Percentiles rank a stretch among this genome's conserved stretches.
phyloP scores from a whole-genome alignment of 768 basidiomycete genomes.

The Favolaschia claudopus region DNA sequence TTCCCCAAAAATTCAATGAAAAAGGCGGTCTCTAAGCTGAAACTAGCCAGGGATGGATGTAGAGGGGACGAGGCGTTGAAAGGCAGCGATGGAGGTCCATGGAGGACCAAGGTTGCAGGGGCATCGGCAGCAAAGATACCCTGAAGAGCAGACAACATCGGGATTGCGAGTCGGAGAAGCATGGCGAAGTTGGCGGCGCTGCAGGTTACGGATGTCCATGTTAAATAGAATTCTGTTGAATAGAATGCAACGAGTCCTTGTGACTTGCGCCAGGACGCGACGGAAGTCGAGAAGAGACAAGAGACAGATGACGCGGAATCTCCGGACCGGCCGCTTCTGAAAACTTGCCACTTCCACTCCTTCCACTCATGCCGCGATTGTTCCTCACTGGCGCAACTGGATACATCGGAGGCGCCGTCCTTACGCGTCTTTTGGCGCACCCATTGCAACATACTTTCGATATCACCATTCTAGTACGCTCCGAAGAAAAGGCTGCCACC shows the following conservation, averaged over 20 bases:
- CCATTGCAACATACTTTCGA: conserved; percentile 48
- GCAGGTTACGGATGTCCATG: no score
- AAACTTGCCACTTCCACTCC: background rate
- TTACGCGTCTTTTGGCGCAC: conserved; percentile 54
- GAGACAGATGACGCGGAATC: background rate
- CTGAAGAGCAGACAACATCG: background rate
- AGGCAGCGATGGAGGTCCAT: conserved; percentile 52
- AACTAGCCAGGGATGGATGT: conserved; percentile 55
- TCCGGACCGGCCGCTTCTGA: background rate
- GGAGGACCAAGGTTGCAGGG: conserved; percentile 40
- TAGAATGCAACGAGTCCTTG: no score
- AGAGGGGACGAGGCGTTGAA: conserved; percentile 51
- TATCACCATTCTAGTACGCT: conserved; percentile 55
- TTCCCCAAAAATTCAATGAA: conserved; percentile 61
- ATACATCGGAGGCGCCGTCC: conserved; percentile 65
- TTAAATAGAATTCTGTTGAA: no score
- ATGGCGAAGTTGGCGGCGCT: conserved; percentile 1
- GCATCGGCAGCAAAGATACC: conserved; percentile 12
- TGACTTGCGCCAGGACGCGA: no score
- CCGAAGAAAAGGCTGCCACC: conserved; percentile 44
- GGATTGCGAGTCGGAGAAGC: conserved; percentile 7
- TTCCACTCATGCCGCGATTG: conserved; percentile 34
- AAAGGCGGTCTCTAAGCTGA: conserved; percentile 63
- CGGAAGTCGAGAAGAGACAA: background rate
- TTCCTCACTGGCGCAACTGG: conserved; percentile 61